Conservation (phyloP, 352 stramenopile genomes). For the Globisporangium uncinulatum region DNA sequence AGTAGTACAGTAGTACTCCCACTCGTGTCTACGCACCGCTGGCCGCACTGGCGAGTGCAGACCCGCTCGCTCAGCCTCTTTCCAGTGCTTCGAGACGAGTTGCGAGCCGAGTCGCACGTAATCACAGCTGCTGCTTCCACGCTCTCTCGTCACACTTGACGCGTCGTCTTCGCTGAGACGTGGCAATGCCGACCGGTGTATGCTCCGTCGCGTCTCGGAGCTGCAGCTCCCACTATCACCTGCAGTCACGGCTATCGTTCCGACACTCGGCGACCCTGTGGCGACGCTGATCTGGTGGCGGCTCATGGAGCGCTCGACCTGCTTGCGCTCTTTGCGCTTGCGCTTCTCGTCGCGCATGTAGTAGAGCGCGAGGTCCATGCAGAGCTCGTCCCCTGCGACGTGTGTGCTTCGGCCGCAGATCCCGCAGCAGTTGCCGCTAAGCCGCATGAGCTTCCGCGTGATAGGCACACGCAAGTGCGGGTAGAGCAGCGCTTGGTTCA, state of each 20-base stretch:
- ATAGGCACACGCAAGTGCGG: conserved; percentile 66
- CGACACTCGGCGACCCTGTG: neutral
- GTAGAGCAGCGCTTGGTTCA: conserved; percentile 65
- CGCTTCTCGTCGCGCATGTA: conserved; percentile 61
- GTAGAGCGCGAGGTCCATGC: conserved; percentile 67
- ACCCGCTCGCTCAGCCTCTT: conserved; percentile 37
- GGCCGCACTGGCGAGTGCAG: conserved; percentile 21
- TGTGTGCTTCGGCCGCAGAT: conserved; percentile 70
- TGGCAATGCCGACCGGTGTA: conserved; percentile 3
- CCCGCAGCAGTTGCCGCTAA: conserved; percentile 73
- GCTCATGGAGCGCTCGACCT: conserved; percentile 31
- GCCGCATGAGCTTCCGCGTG: conserved; percentile 79
- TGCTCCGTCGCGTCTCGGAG: neutral
- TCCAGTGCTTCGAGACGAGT: conserved; percentile 49
- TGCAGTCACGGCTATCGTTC: too few species aligned
- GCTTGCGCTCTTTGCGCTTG: conserved; percentile 37
- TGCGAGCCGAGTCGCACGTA: conserved; percentile 31
- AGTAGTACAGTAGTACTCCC: too few species aligned
- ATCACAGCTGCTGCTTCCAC: too few species aligned
- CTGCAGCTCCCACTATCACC: too few species aligned
- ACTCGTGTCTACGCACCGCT: conserved; percentile 15
- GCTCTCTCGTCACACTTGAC: neutral
- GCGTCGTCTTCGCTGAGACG: conserved; percentile 11
- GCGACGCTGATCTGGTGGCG: conserved; percentile 47
- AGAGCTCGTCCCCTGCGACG: conserved; percentile 71